These are phyloP conservation scores for Aurantiochytrium sp. DNA, from an alignment of 108 stramenopile species.

Conservation along the genomic window DNA sequence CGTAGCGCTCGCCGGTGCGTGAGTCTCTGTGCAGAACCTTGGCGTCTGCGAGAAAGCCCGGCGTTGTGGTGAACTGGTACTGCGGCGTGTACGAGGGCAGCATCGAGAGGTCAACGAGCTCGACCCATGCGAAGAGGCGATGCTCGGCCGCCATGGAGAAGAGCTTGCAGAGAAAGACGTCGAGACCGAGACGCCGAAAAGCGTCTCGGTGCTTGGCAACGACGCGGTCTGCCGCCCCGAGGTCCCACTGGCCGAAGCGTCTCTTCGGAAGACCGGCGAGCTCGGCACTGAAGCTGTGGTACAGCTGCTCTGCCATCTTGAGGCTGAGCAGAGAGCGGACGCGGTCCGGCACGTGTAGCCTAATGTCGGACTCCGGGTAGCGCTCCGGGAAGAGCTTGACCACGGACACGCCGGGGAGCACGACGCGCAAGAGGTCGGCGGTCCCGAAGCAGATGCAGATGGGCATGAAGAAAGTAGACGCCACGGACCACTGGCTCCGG, in stretches of 20 bases:
- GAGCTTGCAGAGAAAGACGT: background rate
- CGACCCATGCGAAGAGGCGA: background rate
- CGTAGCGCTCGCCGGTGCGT: background rate
- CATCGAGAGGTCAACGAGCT: background rate
- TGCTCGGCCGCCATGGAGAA: constrained; percentile 11
- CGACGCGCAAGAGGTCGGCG: background rate
- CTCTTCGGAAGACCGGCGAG: background rate
- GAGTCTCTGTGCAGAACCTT: background rate
- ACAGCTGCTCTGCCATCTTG: background rate
- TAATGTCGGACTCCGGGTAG: background rate
- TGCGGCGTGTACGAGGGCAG: background rate
- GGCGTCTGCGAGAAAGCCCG: background rate
- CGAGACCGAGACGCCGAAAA: background rate
- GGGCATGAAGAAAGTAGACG: background rate
- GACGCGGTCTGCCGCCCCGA: background rate
- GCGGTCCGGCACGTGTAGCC: background rate
- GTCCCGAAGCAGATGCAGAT: constrained; percentile 9
- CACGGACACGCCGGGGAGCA: background rate
- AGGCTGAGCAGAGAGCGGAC: background rate
- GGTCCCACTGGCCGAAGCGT: background rate
- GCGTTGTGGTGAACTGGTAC: background rate
- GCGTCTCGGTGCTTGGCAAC: background rate
- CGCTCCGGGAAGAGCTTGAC: background rate
- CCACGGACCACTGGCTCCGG: background rate
- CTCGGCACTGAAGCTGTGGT: background rate